These are phyloP conservation scores for Pyricularia sp. DNA, from an alignment of 2,329 filamentous ascomycete genomes.

Conservation along the genomic window DNA sequence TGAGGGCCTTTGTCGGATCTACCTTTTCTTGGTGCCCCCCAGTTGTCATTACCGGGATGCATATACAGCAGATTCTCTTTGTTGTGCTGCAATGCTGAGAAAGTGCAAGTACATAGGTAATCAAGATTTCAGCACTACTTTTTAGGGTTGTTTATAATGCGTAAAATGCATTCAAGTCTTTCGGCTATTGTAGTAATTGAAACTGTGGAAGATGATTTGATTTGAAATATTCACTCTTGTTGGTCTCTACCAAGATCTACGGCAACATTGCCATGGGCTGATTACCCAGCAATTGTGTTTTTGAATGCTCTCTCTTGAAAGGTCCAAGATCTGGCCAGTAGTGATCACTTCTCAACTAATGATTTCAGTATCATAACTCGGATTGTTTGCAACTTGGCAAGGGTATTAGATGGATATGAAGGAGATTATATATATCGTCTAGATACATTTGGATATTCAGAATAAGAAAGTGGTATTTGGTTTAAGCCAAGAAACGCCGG, in stretches of 20 bases:
- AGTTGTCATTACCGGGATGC: no score
- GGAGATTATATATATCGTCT: neutral
- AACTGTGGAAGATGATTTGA: neutral
- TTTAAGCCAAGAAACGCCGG: neutral
- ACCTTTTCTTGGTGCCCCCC: neutral
- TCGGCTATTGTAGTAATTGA: neutral
- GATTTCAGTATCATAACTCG: no score
- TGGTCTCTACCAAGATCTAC: neutral
- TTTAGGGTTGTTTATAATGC: neutral
- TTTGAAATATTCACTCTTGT: neutral
- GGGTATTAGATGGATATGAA: no score
- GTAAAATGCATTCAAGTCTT: neutral
- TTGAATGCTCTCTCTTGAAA: neutral
- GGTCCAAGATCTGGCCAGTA: no score
- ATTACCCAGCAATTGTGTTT: neutral
- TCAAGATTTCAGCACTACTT: neutral
- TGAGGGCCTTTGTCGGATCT: neutral
- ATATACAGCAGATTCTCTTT: neutral
- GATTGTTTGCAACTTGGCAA: no score
- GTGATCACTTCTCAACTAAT: no score
- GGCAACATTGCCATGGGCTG: neutral
- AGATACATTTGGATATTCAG: neutral
- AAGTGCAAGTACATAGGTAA: neutral
- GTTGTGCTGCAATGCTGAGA: neutral
- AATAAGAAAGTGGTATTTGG: neutral